These are phyloP conservation scores for Corchorus capsularis DNA, from an alignment of 345 rosid genomes.

Conservation along the genomic window DNA sequence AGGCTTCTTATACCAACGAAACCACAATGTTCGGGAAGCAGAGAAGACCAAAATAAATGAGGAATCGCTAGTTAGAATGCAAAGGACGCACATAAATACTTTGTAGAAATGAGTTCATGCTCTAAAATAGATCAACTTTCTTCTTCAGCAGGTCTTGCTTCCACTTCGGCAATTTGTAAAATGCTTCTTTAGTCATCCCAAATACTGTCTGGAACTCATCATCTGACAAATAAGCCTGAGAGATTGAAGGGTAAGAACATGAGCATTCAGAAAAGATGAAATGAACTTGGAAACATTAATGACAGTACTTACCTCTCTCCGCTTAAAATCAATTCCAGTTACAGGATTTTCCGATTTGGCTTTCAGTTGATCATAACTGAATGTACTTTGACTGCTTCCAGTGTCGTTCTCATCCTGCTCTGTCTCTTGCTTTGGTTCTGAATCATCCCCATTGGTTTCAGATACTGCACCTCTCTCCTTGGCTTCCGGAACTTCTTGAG, in stretches of 20 bases:
- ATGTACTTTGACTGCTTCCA: constrained; percentile 42
- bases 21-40: constrained; percentile 16
- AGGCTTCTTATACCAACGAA: constrained; percentile 15
- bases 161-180: constrained; percentile 88
- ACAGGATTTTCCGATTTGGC: constrained; percentile 87
- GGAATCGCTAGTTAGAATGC: constrained; percentile 17
- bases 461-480: constrained; percentile 55
- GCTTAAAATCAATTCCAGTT: constrained; percentile 83
- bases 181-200: constrained; percentile 75
- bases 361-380: constrained; percentile 84
- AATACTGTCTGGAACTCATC: constrained; percentile 79
- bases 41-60: constrained; percentile 15
- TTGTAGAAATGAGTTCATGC: constrained; percentile 3
- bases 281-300: background rate
- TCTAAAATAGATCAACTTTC: constrained; percentile 78
- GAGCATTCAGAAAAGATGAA: background rate
- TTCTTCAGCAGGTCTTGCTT: constrained; percentile 94
- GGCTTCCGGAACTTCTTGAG: constrained; percentile 49
- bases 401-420: constrained; percentile 46
- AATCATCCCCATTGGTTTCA: constrained; percentile 48
- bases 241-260: background rate
- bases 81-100: constrained; percentile 25
- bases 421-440: constrained; percentile 45
- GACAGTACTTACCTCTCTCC: constrained; percentile 77
- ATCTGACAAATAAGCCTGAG: constrained; percentile 73